Evolutionary conservation across 208 protist genomes (phyloP).

Genomic region (Blastocrithidia nonstop): DNA sequence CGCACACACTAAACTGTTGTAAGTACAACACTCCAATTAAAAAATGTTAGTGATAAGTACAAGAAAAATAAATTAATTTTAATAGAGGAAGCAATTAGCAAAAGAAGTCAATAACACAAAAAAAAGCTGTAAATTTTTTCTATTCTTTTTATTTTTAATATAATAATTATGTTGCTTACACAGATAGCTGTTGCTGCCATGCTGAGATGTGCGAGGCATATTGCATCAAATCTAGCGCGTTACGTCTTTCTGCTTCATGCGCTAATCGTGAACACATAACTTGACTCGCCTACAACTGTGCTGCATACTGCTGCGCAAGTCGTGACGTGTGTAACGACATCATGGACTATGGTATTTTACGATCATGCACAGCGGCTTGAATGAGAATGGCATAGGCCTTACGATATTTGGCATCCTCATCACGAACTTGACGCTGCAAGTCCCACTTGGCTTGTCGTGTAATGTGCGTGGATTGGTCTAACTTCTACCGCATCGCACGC

Average conservation of each 20-base stretch:
- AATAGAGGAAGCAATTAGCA: constrained; percentile 7
- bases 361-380: constrained; percentile 44
- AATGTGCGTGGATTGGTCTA: constrained; percentile 14
- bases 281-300: constrained; percentile 45
- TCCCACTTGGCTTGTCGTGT: constrained; percentile 24
- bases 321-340: constrained; percentile 57
- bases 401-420: constrained; percentile 68
- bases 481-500: constrained; percentile 19
- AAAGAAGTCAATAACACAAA: neutral
- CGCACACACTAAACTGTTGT: too few species aligned
- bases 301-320: constrained; percentile 47
- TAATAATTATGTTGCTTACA: constrained; percentile 4
- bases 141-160: constrained; percentile 2
- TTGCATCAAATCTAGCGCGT: constrained; percentile 33
- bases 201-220: constrained; percentile 53
- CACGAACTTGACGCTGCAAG: constrained; percentile 30
- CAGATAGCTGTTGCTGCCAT: constrained; percentile 59
- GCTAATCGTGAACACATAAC: constrained; percentile 48
- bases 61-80: constrained; percentile 5
- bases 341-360: constrained; percentile 28
- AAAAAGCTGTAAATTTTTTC: constrained; percentile 1
- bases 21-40: neutral
- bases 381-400: constrained; percentile 57
- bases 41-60: constrained; percentile 5
- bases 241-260: constrained; percentile 33